These are phyloP conservation scores for Suillus clintonianus DNA, from an alignment of 768 basidiomycete genomes.

Conservation along the genomic window DNA sequence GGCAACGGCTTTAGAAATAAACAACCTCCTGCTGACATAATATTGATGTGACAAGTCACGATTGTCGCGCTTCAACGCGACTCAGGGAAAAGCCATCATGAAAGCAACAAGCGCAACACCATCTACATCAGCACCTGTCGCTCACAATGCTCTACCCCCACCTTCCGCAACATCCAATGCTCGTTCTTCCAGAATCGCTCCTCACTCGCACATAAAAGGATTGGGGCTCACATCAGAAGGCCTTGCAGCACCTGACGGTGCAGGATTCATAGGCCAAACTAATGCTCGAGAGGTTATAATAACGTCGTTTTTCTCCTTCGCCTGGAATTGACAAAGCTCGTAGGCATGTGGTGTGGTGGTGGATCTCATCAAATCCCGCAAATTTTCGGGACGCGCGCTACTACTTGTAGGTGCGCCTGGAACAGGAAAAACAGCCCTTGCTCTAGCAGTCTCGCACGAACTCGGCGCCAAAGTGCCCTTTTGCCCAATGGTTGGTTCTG, in stretches of 20 bases:
- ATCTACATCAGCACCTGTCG: conserved; percentile 55
- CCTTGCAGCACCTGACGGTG: conserved; percentile 64
- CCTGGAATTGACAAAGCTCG: neutral
- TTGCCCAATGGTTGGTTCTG: conserved; percentile 97
- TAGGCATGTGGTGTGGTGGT: conserved; percentile 92
- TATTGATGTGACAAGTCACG: conserved; percentile 5
- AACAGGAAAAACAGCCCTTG: conserved; percentile 97
- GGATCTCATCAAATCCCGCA: conserved; percentile 86
- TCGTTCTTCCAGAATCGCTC: conserved; percentile 78
- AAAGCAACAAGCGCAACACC: conserved; percentile 44
- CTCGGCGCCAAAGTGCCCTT: conserved; percentile 95
- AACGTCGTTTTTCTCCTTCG: too few species aligned
- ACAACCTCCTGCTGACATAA: conserved; percentile 13
- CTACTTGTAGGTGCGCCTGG: conserved; percentile 94
- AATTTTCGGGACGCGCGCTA: conserved; percentile 91
- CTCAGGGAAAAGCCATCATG: conserved; percentile 22
- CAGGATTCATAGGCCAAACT: conserved; percentile 90
- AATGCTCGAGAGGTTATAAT: conserved; percentile 82
- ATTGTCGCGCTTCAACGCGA: neutral
- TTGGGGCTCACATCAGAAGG: conserved; percentile 89
- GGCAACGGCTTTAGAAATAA: conserved; percentile 9
- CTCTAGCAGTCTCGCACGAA: conserved; percentile 93
- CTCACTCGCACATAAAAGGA: conserved; percentile 97
- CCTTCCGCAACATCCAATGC: conserved; percentile 62
- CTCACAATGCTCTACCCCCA: conserved; percentile 74